Base-by-base conservation (phyloP, 495 filamentous ascomycete species). In the Tuber magnatum region DNA sequence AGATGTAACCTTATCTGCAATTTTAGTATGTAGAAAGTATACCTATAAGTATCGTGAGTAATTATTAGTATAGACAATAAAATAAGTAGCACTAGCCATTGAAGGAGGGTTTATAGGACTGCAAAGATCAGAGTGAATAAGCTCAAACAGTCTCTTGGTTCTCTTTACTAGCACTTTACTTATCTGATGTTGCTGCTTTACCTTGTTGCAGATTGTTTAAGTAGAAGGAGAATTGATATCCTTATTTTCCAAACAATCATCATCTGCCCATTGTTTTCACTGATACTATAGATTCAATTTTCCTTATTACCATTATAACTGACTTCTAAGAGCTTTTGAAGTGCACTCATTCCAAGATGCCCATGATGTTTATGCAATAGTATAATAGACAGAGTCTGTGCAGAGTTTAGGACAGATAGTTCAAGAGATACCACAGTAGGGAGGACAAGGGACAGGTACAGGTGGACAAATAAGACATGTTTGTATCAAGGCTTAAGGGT, bases 11-110 rank as follows among this genome's bases (percentile, higher is more conserved):
- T 72, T 40, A 20, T 72, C 40, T 12, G 35, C 42, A 24, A 7
- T 35, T 10, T 72, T 72, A 2, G 38, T 42, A 7, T 14, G 38
- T 1, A 72, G 70, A 20, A 72, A 72, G 22, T 41, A 40, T 10
- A 72, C 70, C n/a, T 9, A 39, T 22, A 40, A 22, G 44, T 72
- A 44, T 20, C 28, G 0, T 3, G 70, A 42, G 42, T 18, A 72
- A 46, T 72, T 40, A 28, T 72, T 40, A 24, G 28, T 9, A 56
- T 41, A 72, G 9, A 72, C 38, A 43, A 72, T 72, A 28, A 42
- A 72, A 14, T 72, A 72, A 7, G 7, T 16, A 0, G 42, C 18
- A 8, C 32, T 40, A 22, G 38, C 43, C 43, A 32, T 32, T 7
- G 68, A 70, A 2, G 14, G 22, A 2, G n/a, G 68, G 16, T 18